Conservation (phyloP, 176 grass and related monocot species). For the Paspalum vaginatum region DNA sequence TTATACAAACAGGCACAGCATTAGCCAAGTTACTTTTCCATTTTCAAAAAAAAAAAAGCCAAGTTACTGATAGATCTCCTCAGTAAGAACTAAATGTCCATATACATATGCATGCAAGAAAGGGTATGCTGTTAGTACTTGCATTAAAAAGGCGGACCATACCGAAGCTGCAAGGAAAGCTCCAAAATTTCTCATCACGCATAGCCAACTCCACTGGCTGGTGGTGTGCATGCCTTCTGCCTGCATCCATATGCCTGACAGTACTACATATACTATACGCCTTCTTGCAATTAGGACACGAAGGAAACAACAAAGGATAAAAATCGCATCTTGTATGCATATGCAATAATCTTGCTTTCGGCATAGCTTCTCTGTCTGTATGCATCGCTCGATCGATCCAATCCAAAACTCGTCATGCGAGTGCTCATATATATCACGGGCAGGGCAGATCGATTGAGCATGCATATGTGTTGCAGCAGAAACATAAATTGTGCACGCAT, state of each 20-base stretch:
- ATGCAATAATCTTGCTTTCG: slow-evolving; percentile 35
- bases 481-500: neutral
- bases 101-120: neutral
- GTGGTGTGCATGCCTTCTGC: slow-evolving; percentile 28
- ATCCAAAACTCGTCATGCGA: neutral
- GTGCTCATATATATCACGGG: neutral
- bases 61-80: slow-evolving; percentile 1
- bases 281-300: slow-evolving; percentile 43
- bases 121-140: slow-evolving; percentile 36
- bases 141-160: slow-evolving; percentile 31
- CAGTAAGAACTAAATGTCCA: neutral
- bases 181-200: slow-evolving; percentile 55
- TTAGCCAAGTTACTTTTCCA: too few species aligned
- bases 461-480: slow-evolving; percentile 2
- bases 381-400: slow-evolving; percentile 21
- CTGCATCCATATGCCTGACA: slow-evolving; percentile 36
- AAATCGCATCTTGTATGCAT: slow-evolving; percentile 31
- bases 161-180: slow-evolving; percentile 39
- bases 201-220: slow-evolving; percentile 42
- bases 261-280: neutral
- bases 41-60: too few species aligned
- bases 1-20: neutral
- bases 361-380: slow-evolving; percentile 27
- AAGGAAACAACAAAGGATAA: slow-evolving; percentile 49
- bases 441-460: neutral